Percentiles rank a stretch among this genome's conserved stretches.
Conservation (phyloP, 2,329 filamentous ascomycete species). For the Pseudocercospora eumusae region DNA sequence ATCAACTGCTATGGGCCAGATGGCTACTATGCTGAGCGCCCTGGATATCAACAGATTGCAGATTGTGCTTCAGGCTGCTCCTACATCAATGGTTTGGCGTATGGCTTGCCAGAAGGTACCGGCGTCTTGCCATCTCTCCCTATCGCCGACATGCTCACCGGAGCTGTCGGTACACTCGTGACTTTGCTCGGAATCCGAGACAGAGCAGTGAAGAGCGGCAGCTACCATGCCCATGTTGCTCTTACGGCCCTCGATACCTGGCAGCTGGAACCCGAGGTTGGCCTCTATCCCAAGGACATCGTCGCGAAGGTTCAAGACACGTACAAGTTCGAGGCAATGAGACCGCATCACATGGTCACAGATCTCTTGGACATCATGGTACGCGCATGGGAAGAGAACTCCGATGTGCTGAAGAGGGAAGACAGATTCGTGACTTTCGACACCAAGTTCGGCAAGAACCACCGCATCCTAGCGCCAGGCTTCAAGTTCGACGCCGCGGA, state of each 20-base stretch:
- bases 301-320: constrained; percentile 35
- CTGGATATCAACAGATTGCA: constrained; percentile 57
- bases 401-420: constrained; percentile 27
- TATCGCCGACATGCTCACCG: constrained; percentile 26
- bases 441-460: constrained; percentile 32
- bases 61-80: constrained; percentile 42
- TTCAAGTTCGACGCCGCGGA: constrained; percentile 28
- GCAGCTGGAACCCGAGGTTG: constrained; percentile 39
- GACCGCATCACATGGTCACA: constrained; percentile 36
- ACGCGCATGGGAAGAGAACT: constrained; percentile 36
- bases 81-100: constrained; percentile 23
- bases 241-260: constrained; percentile 39
- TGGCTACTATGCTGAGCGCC: constrained; percentile 50
- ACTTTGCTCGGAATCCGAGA: constrained; percentile 36
- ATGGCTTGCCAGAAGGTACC: constrained; percentile 27
- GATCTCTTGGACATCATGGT: constrained; percentile 36
- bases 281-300: constrained; percentile 36
- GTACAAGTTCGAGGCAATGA: constrained; percentile 35
- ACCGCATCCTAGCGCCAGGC: constrained; percentile 35
- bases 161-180: constrained; percentile 27
- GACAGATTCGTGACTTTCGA: constrained; percentile 29
- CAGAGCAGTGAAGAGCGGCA: constrained; percentile 39
- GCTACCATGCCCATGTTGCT: constrained; percentile 40
- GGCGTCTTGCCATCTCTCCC: constrained; percentile 27
- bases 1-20: constrained; percentile 59